These are phyloP conservation scores for Cladosporium sp. DNA, from an alignment of 2,329 filamentous ascomycete genomes.

Conservation along the genomic window DNA sequence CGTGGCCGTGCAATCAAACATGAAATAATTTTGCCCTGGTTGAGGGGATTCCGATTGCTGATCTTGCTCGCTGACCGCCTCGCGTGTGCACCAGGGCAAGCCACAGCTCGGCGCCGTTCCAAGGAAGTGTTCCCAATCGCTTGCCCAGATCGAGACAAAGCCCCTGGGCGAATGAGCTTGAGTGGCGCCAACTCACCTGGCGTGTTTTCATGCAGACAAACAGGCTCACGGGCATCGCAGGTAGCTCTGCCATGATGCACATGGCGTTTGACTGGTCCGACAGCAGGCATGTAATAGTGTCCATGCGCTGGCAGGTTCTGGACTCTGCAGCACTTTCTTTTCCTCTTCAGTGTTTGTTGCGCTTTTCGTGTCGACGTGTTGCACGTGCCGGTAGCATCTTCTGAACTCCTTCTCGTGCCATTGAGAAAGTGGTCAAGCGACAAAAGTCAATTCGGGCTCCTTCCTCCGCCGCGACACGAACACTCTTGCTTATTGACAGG, in stretches of 20 bases:
- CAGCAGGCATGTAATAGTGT: not conserved
- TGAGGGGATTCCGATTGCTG: not conserved
- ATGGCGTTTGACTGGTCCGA: constrained; percentile 6
- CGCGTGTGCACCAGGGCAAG: not conserved
- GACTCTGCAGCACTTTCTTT: not conserved
- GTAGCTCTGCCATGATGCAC: constrained; percentile 2
- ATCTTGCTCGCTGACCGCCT: constrained; percentile 1
- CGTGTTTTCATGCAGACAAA: constrained; percentile 7
- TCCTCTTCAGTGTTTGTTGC: not conserved
- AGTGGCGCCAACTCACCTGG: constrained; percentile 4
- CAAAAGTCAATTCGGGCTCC: not conserved
- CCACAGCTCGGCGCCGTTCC: not conserved
- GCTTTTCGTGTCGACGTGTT: not conserved
- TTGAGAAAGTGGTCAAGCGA: not conserved
- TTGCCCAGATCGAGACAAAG: constrained; percentile 3
- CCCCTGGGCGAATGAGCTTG: not conserved
- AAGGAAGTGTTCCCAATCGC: not conserved
- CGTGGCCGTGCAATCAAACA: constrained; percentile 11
- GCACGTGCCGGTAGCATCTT: not conserved
- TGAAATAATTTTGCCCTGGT: not conserved
- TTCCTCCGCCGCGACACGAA: not conserved
- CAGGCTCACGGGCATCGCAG: constrained; percentile 5
- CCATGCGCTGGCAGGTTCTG: constrained; percentile 10
- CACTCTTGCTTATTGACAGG: constrained; percentile 2
- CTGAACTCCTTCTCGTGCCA: not conserved